Evolutionary conservation across 2,329 filamentous ascomycete species (phyloP), one percentile per base, ranked within the genome.

Genomic region (Apiospora phragmitis): DNA sequence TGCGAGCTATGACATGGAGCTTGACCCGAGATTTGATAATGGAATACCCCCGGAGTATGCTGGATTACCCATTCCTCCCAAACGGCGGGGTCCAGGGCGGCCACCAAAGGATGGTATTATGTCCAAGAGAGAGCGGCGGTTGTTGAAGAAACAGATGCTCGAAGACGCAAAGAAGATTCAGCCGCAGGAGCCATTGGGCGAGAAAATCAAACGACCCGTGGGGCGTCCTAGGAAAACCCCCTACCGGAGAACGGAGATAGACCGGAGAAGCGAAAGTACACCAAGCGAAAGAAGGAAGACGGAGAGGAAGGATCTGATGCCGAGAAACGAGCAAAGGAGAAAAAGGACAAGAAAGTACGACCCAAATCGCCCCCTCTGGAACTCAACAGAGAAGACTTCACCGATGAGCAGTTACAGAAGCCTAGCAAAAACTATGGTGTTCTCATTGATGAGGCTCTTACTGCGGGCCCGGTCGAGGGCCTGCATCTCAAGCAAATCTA

Each of bases 21-120:
- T 62, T 24, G 55, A 62, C 32, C 32, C 55, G 21, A 62, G 55
- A 38, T 62, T 62, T n/a, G 55, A 62, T n/a, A 62, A 62, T 12
- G 55, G 55, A 5, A 38, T 62, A n/a, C 55, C 55, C 9, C 55
- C 55, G 18, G 55, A 62, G 55, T 62, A 62, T 18, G 55, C 55
- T n/a, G 55, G 55, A n/a, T 76, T 84, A 71, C 79, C 82, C 26
- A 80, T 84, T 70, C 81, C 89, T 41, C 87, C 89, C 38, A 92
- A 89, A 81, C 91, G 92, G 73, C 90, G 93, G 74, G 93, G 93
- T 18, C 93, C 93, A 12, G 93, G 93, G n/a, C 85, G 93, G 69
- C 93, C 93, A 26, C 93, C 93, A 0, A 95, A 95, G 82, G 93
- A 95, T 76, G 93, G 93, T 38, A 88, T 94, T 78, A 93, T 94